Evolutionary conservation across 352 stramenopile species (phyloP).

Genomic region (Phytopythium vexans): DNA sequence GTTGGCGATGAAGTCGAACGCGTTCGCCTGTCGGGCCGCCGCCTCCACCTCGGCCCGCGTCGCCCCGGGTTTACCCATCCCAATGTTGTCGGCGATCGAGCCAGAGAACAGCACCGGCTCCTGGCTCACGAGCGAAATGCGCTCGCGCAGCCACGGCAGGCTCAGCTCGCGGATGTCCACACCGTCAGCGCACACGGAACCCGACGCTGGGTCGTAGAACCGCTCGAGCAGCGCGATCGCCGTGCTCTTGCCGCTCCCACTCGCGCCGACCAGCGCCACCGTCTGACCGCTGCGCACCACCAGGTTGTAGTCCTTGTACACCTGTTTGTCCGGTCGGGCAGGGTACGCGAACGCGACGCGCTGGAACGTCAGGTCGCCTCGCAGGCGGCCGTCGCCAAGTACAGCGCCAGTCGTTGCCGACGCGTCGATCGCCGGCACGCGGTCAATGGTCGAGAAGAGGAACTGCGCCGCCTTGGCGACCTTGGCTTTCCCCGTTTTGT

Average conservation of each 20-base stretch:
- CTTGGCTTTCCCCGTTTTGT: constrained; percentile 43
- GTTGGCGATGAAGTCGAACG: too few relatives aligned
- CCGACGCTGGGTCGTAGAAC: constrained; percentile 67
- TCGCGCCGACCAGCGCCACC: constrained; percentile 87
- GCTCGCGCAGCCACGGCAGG: constrained; percentile 34
- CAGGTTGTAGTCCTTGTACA: constrained; percentile 82
- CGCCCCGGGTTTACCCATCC: too few relatives aligned
- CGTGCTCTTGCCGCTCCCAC: constrained; percentile 85
- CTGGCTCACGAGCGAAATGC: too few relatives aligned
- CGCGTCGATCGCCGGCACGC: constrained; percentile 36
- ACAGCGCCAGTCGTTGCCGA: constrained; percentile 11
- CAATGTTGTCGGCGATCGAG: too few relatives aligned
- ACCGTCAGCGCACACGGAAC: constrained; percentile 68
- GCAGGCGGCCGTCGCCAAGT: constrained; percentile 13
- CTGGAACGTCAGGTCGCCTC: constrained; percentile 74
- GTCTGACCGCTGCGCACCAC: too few relatives aligned
- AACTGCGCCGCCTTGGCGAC: constrained; percentile 44
- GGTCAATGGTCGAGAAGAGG: constrained; percentile 84
- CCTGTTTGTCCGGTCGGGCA: constrained; percentile 50
- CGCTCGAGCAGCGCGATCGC: constrained; percentile 78
- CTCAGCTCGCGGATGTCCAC: constrained; percentile 64
- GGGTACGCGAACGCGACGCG: constrained; percentile 90
- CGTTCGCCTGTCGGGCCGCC: too few relatives aligned
- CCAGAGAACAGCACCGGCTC: too few relatives aligned
- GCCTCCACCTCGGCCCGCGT: too few relatives aligned